These are phyloP conservation scores for Citrullus mucosospermus DNA, from an alignment of 306 rosid genomes.

Conservation along the genomic window DNA sequence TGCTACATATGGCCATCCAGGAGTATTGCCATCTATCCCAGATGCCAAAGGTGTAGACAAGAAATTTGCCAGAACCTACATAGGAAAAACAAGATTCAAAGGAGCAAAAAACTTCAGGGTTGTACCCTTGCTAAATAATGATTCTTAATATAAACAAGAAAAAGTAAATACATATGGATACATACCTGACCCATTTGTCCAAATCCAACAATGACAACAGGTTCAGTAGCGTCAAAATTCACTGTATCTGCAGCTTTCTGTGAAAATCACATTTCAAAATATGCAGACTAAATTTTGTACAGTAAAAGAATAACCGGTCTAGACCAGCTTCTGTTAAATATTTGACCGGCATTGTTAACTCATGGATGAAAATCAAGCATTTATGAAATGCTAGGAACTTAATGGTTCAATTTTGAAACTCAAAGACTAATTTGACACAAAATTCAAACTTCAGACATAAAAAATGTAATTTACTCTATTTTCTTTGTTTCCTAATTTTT, in stretches of 20 bases:
- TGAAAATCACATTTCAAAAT: slow-evolving; percentile 17
- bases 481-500: background rate
- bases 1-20: slow-evolving; percentile 69
- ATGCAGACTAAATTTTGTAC: background rate
- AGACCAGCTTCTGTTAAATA: background rate
- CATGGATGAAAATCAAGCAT: too few relatives aligned
- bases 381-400: too few relatives aligned
- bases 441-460: too few relatives aligned
- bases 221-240: slow-evolving; percentile 59
- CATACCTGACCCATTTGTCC: slow-evolving; percentile 98
- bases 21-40: slow-evolving; percentile 42
- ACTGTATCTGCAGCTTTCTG: slow-evolving; percentile 50
- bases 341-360: too few relatives aligned
- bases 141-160: slow-evolving; percentile 13
- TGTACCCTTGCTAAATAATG: background rate
- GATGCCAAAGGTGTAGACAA: slow-evolving; percentile 71
- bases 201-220: slow-evolving; percentile 89
- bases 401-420: too few relatives aligned
- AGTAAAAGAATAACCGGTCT: background rate
- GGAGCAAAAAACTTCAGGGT: background rate
- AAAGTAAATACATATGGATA: background rate
- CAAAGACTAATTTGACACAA: too few relatives aligned
- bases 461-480: background rate
- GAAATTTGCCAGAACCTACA: slow-evolving; percentile 91
- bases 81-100: background rate